These are phyloP conservation scores for Trichophyton schoenleinii DNA, from an alignment of 2,329 filamentous ascomycete species.

Conservation along the genomic window DNA sequence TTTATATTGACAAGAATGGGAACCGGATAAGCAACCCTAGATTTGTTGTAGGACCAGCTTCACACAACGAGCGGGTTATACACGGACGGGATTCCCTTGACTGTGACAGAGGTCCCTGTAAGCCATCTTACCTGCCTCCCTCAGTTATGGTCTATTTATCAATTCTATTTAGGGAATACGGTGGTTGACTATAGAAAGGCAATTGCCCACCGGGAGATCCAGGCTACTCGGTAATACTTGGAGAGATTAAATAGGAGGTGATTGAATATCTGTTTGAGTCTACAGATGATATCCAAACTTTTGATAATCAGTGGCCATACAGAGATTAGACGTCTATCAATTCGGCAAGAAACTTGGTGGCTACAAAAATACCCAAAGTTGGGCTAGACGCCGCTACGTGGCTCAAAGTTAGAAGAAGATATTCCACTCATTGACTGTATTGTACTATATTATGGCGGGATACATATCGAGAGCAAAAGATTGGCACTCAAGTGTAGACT, in stretches of 20 bases:
- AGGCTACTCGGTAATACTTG: conserved; percentile 14
- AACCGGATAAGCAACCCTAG: conserved; percentile 13
- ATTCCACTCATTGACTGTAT: too few relatives aligned
- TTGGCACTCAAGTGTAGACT: too few relatives aligned
- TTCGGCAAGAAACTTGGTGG: background rate
- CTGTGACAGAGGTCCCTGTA: conserved; percentile 19
- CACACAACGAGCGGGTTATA: conserved; percentile 19
- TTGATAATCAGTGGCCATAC: background rate
- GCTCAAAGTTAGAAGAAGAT: too few relatives aligned
- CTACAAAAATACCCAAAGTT: background rate
- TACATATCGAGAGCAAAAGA: too few relatives aligned
- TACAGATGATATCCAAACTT: background rate
- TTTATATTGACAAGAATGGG: conserved; percentile 17
- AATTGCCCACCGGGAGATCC: conserved; percentile 17
- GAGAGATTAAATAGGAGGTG: conserved; percentile 6
- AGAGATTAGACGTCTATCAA: background rate
- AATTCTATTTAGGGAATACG: conserved; percentile 16
- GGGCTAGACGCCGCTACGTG: background rate
- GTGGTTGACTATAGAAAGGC: conserved; percentile 17
- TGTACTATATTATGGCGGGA: too few relatives aligned
- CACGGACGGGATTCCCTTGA: conserved; percentile 17
- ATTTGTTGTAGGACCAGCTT: conserved; percentile 20
- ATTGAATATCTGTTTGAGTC: background rate
- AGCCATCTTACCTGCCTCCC: background rate
- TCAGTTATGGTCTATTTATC: conserved; percentile 7